Conservation (phyloP, 1,284 basidiomycete genomes). For the Polyporus tsugae region DNA sequence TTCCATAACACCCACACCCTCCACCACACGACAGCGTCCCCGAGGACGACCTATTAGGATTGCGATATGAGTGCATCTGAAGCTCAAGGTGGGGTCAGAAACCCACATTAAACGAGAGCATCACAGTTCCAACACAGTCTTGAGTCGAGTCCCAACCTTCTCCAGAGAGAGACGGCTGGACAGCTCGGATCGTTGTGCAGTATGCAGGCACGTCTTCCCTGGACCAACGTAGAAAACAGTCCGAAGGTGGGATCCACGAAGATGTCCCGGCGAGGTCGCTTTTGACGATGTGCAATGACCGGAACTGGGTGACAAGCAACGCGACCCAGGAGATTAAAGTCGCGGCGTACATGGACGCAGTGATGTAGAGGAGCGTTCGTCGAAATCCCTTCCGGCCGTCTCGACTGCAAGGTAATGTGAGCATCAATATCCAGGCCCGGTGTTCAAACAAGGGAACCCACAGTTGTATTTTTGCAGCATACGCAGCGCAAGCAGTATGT, state of each 20-base stretch:
- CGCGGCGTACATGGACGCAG: not conserved
- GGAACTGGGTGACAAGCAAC: not conserved
- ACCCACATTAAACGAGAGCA: not conserved
- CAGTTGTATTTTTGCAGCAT: not conserved
- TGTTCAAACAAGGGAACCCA: no score
- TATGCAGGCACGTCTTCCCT: not conserved
- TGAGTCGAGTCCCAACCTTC: not conserved
- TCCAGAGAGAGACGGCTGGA: not conserved
- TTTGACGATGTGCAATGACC: not conserved
- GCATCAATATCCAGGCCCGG: no score
- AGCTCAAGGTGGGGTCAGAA: no score
- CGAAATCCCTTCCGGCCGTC: not conserved
- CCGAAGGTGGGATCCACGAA: not conserved
- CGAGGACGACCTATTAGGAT: not conserved
- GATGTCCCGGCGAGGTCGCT: not conserved
- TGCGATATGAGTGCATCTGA: not conserved
- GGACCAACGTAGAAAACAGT: not conserved
- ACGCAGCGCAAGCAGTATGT: not conserved
- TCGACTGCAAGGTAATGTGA: not conserved
- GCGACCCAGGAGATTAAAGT: not conserved
- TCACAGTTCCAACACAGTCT: not conserved
- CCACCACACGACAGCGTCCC: constrained; percentile 10
- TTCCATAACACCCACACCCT: constrained; percentile 5
- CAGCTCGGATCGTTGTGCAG: not conserved
- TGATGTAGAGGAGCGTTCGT: not conserved